Evolutionary conservation across 2,329 filamentous ascomycete genomes (phyloP).

Genomic region (Cladosporium sp.): DNA sequence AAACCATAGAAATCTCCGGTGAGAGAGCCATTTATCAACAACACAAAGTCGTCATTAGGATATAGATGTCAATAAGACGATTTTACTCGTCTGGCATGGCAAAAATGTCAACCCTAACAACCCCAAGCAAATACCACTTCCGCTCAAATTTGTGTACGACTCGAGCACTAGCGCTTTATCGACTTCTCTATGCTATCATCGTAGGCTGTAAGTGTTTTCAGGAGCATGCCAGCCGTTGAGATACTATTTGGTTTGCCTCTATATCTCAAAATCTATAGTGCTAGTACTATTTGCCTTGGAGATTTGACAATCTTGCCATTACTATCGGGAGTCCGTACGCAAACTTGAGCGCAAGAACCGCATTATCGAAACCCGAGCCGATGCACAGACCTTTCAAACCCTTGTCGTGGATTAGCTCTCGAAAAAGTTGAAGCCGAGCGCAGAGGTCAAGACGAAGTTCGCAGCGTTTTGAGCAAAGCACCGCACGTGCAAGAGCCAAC

Average conservation of each 20-base stretch:
- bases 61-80: not conserved
- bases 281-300: not conserved
- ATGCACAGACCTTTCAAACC: not conserved
- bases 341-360: not conserved
- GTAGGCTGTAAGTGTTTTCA: too few relatives aligned
- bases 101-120: not conserved
- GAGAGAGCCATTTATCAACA: not conserved
- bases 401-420: not conserved
- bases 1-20: not conserved
- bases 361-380: not conserved
- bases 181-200: too few relatives aligned
- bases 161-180: too few relatives aligned
- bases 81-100: not conserved
- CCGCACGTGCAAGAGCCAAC: not conserved
- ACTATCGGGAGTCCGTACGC: not conserved
- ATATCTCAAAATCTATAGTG: too few relatives aligned
- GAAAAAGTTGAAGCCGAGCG: slow-evolving; percentile 15
- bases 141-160: not conserved
- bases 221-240: not conserved
- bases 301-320: not conserved
- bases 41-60: not conserved
- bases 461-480: not conserved
- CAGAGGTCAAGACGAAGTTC: slow-evolving; percentile 2
- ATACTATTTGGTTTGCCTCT: not conserved
- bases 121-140: not conserved